Conservation (phyloP, 2,329 filamentous ascomycete genomes). For the Thelonectria olida region DNA sequence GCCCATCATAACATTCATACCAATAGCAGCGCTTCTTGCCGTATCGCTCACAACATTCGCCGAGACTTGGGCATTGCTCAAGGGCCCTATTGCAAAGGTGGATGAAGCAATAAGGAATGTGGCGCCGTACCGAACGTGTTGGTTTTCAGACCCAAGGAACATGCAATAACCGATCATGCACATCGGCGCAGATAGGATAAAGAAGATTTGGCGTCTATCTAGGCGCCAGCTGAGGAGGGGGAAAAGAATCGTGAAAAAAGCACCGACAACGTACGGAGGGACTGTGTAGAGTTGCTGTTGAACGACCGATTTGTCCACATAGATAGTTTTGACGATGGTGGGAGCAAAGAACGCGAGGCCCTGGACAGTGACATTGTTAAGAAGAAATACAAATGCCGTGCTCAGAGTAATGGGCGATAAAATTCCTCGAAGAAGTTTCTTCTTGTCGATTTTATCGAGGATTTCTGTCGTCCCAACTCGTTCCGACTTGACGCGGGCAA, state of each 20-base stretch:
- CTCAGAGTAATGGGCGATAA: constrained; percentile 7
- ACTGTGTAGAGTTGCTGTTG: constrained; percentile 75
- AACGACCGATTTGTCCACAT: constrained; percentile 61
- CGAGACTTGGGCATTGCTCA: constrained; percentile 73
- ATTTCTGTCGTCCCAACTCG: constrained; percentile 8
- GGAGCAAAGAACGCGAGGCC: constrained; percentile 76
- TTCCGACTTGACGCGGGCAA: constrained; percentile 16
- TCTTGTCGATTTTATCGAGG: constrained; percentile 11
- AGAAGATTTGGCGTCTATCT: constrained; percentile 67
- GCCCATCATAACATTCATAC: constrained; percentile 73
- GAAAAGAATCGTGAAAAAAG: constrained; percentile 70
- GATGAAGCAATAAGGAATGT: constrained; percentile 74
- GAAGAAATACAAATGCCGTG: constrained; percentile 4
- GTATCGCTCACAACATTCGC: constrained; percentile 78
- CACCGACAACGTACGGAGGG: constrained; percentile 74
- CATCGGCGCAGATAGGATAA: constrained; percentile 66
- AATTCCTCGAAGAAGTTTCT: constrained; percentile 9
- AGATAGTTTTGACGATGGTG: constrained; percentile 75
- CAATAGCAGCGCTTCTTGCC: constrained; percentile 72
- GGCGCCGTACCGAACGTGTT: constrained; percentile 70
- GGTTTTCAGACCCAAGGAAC: constrained; percentile 66
- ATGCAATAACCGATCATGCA: constrained; percentile 76
- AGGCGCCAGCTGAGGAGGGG: constrained; percentile 68
- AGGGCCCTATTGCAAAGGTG: constrained; percentile 69
- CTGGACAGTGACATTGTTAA: constrained; percentile 66